Evolutionary conservation across 768 basidiomycete genomes (phyloP), one percentile per base, ranked within the genome.

Genomic region (Chalciporus sphaerocephalus): DNA sequence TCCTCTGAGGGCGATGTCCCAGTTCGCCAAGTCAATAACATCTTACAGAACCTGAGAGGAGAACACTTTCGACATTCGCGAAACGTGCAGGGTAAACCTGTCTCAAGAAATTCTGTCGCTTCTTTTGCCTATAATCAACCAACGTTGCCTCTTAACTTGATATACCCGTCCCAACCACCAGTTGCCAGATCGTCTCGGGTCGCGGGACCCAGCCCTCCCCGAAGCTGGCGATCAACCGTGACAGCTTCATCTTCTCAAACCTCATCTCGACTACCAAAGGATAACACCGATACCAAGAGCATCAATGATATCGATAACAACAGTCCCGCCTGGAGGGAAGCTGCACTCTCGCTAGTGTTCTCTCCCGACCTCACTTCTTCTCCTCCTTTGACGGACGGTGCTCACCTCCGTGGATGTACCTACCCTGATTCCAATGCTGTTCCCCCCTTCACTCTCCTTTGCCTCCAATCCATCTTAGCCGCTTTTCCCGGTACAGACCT

Each of bases 51-150:
- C 18, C 58, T 66, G 7, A 56, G 85, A 58, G 85, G 83, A 9
- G 86, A 89, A 59, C 81, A 87, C 34, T 86, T 82, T 47, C 74
- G 85, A 42, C 86, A 76, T 50, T 54, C 67, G 27, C 81, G 79
- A 47, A 88, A 88, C 57, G 51, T 76, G 6, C 71, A 58, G 44
- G 56, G 64, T 22, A 58, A 55, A 21, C 50, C 54, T 6, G 52
- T 28, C 15, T 53, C 53, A 6, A 51, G 40, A 45, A 32, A 41
- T 38, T 45, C 51, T 17, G 59, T 47, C 48, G 60, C 48, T 49
- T 48, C 48, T 20, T 51, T 52, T 45, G 44, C 53, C 36, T 59
- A 71, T 50, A 74, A 71, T 55, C 59, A 69, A 24, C 76, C 75
- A 11, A 74, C 74, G 2, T 65, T 81, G 7, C 75, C 76, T 9